Base-by-base conservation (phyloP, 2,329 filamentous ascomycete species). In the Emmonsiellopsis sp. region DNA sequence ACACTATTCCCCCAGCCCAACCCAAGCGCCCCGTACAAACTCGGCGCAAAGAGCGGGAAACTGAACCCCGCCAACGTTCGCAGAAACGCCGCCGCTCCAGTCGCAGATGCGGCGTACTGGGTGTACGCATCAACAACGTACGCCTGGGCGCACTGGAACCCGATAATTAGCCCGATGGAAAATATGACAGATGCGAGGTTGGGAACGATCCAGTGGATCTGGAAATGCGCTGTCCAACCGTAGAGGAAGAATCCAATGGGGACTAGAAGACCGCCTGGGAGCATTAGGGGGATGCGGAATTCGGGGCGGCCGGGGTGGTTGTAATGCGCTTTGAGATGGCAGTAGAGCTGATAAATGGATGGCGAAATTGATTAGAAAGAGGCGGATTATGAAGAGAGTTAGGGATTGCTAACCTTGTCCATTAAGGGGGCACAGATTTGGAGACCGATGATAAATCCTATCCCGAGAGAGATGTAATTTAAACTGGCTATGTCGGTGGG, bases 391-490 rank as follows among this genome's bases (percentile, higher is more conserved):
- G n/a, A n/a, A n/a, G n/a, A 9, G 37, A 53, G 32, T 27, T 54
- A 11, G 8, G 47, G 45, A 36, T 36, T 21, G 31, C 49, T 55
- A 39, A 57, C 55, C n/a, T 42, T 34, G 42, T 60, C 58, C 27
- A 53, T 60, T 31, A 74, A 14, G 0, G 62, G 62, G 0, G 70
- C 73, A 5, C 69, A 68, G 1, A 79, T 58, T 55, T 81, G 76
- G 0, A 75, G 71, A 6, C 77, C 82, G 0, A 78, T 63, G 53
- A 83, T 74, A 66, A 86, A 85, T 1, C 85, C 85, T 0, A 85
- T 42, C 0, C 79, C 81, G 17, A 82, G 75, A 8, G 83, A 79
- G 42, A 85, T 75, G 65, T 84, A 86, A 64, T 86, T 83, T 0
- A 86, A 65, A 0, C 80, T 80, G n/a, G 78, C 81, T 32, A 81